These are phyloP conservation scores for Ogataea pini DNA, from an alignment of 805 yeast species.

Conservation along the genomic window DNA sequence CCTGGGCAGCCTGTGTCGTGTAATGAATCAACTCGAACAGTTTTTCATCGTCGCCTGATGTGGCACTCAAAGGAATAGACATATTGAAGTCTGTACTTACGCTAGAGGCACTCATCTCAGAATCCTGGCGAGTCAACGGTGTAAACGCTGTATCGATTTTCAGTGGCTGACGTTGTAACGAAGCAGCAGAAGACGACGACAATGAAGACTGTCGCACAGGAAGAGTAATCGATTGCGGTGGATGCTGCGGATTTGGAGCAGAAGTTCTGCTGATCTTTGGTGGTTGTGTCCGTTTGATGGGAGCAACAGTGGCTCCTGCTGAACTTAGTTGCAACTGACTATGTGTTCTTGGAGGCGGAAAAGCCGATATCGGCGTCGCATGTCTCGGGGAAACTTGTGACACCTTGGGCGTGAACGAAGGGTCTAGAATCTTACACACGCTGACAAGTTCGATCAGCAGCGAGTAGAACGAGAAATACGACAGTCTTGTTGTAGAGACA, in stretches of 20 bases:
- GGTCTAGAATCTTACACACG: constrained; percentile 29
- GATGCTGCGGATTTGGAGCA: constrained; percentile 25
- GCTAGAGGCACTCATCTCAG: constrained; percentile 28
- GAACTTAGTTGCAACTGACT: constrained; percentile 15
- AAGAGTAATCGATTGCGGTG: constrained; percentile 16
- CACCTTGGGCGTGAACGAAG: constrained; percentile 16
- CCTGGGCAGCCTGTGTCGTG: constrained; percentile 56
- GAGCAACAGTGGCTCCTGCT: constrained; percentile 13
- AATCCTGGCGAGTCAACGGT: constrained; percentile 29
- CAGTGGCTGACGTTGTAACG: constrained; percentile 27
- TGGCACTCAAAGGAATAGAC: constrained; percentile 8
- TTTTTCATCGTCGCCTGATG: constrained; percentile 31
- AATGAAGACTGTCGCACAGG: constrained; percentile 16
- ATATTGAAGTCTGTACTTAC: constrained; percentile 6
- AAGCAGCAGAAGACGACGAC: constrained; percentile 15
- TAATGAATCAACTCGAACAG: constrained; percentile 32
- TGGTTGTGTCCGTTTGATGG: constrained; percentile 12
- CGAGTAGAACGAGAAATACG: constrained; percentile 31
- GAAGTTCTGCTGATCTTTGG: constrained; percentile 25
- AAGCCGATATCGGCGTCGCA: constrained; percentile 1
- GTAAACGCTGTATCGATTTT: constrained; percentile 27
- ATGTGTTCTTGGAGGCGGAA: constrained; percentile 13
- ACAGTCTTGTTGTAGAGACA: constrained; percentile 26
- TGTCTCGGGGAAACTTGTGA: constrained; percentile 10
- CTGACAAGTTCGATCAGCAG: constrained; percentile 31